phyloP scores from a whole-genome alignment of 306 rosid genomes.

The Albizia julibrissin region DNA sequence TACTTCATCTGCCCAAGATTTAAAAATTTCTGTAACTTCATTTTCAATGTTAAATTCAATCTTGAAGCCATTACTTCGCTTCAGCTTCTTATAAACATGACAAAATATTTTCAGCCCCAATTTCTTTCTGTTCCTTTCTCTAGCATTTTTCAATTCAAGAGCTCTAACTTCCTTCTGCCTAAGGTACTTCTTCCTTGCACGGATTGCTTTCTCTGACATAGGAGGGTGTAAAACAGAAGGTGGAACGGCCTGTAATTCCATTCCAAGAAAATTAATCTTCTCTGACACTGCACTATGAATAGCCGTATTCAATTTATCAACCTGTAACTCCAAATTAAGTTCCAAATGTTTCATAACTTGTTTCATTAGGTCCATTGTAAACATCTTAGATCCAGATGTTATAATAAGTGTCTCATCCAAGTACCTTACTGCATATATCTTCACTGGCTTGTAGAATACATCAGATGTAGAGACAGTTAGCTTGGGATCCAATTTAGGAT shows the following conservation, averaged over 20 bases:
- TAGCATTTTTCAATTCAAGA: constrained; percentile 71
- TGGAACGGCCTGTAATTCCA: constrained; percentile 77
- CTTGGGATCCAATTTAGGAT: constrained; percentile 41
- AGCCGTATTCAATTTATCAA: constrained; percentile 57
- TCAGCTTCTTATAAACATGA: constrained; percentile 69
- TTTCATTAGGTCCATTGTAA: constrained; percentile 65
- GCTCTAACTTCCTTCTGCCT: constrained; percentile 88
- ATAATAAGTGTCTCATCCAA: constrained; percentile 78
- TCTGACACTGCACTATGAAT: constrained; percentile 89
- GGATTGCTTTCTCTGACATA: constrained; percentile 74
- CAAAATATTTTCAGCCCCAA: constrained; percentile 74
- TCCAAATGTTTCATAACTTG: constrained; percentile 59
- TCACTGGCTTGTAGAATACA: constrained; percentile 74
- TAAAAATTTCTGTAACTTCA: constrained; percentile 61
- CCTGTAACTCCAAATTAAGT: constrained; percentile 59
- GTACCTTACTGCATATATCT: constrained; percentile 83
- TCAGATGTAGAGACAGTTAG: constrained; percentile 39
- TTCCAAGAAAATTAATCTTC: constrained; percentile 78
- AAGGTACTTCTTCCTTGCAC: constrained; percentile 82
- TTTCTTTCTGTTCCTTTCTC: constrained; percentile 80
- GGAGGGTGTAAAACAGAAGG: constrained; percentile 75
- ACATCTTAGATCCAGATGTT: constrained; percentile 68
- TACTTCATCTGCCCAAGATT: constrained; percentile 75
- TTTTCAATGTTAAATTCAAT: constrained; percentile 64
- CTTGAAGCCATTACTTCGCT: constrained; percentile 57